Percentiles rank a stretch among this genome's conserved stretches.
These are phyloP conservation scores for Eucalyptus sp. DNA, from an alignment of 345 rosid species.

Conservation along the genomic window DNA sequence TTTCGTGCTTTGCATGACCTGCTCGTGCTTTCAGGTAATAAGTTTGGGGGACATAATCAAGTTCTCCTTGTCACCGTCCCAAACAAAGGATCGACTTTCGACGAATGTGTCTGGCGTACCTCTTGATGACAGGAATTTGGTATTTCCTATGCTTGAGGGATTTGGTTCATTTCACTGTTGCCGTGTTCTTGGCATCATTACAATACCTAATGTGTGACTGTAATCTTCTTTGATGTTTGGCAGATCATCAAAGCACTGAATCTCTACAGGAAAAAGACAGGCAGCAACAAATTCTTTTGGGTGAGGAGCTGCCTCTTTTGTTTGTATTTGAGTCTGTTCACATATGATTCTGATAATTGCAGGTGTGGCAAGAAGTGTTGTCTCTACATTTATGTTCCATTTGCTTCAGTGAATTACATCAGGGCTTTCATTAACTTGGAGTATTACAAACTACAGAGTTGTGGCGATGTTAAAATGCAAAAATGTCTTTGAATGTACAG, in stretches of 20 bases:
- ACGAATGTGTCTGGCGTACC: slow-evolving; percentile 85
- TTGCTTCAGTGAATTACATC: neutral
- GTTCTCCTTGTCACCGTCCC: slow-evolving; percentile 83
- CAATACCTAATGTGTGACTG: neutral
- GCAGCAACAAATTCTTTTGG: slow-evolving; percentile 70
- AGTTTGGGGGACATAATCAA: slow-evolving; percentile 84
- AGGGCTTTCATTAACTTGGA: neutral
- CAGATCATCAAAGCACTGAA: slow-evolving; percentile 96
- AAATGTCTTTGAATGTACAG: neutral
- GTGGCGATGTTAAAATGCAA: neutral
- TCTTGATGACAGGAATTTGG: slow-evolving; percentile 72
- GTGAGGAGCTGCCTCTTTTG: slow-evolving; percentile 15
- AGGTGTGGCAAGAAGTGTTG: neutral
- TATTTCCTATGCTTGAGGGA: neutral
- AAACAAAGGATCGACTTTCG: slow-evolving; percentile 60
- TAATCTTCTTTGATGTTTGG: neutral
- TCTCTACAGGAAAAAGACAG: slow-evolving; percentile 84
- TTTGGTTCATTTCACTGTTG: neutral
- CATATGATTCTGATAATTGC: neutral
- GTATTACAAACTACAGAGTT: neutral
- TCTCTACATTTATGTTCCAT: neutral
- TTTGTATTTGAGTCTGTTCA: neutral
- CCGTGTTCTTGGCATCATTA: neutral
- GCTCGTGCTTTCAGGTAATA: slow-evolving; percentile 39
- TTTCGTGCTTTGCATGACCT: neutral